These are phyloP conservation scores for Trametes meyenii DNA, from an alignment of 768 basidiomycete genomes.

Conservation along the genomic window DNA sequence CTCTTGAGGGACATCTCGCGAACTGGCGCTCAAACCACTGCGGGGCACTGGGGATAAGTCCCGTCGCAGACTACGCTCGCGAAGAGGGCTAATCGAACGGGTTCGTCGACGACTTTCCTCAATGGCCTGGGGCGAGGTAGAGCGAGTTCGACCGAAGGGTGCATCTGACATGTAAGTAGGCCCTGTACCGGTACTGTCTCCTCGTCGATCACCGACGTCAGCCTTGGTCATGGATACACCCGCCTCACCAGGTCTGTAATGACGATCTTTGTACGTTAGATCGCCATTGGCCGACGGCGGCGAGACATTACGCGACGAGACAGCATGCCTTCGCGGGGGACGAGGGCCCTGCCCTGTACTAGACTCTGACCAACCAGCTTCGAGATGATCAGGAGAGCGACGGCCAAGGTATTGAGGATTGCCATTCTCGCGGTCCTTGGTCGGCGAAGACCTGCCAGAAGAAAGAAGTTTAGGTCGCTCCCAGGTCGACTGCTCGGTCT, in stretches of 20 bases:
- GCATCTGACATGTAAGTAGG: neutral
- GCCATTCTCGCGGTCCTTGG: constrained; percentile 25
- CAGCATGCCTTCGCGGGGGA: constrained; percentile 7
- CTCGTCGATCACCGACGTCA: constrained; percentile 18
- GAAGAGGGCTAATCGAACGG: constrained; percentile 26
- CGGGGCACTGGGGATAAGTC: constrained; percentile 21
- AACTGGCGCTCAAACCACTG: constrained; percentile 15
- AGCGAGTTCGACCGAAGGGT: constrained; percentile 6
- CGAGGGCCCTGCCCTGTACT: constrained; percentile 30
- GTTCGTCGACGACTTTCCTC: constrained; percentile 15
- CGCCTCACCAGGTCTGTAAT: constrained; percentile 57
- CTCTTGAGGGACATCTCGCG: constrained; percentile 9
- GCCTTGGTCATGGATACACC: constrained; percentile 3
- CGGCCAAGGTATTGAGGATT: constrained; percentile 28
- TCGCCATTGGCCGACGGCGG: constrained; percentile 12
- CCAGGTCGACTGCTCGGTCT: constrained; percentile 63
- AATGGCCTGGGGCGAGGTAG: constrained; percentile 6
- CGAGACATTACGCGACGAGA: constrained; percentile 3
- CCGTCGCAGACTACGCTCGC: constrained; percentile 22
- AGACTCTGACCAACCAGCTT: constrained; percentile 29
- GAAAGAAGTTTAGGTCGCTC: constrained; percentile 43
- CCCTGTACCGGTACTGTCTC: constrained; percentile 11
- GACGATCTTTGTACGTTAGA: constrained; percentile 62
- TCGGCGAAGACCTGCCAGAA: constrained; percentile 30
- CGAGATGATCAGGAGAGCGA: constrained; percentile 28